Conservation (phyloP, 495 filamentous ascomycete species). For the Xylaria palmicola region DNA sequence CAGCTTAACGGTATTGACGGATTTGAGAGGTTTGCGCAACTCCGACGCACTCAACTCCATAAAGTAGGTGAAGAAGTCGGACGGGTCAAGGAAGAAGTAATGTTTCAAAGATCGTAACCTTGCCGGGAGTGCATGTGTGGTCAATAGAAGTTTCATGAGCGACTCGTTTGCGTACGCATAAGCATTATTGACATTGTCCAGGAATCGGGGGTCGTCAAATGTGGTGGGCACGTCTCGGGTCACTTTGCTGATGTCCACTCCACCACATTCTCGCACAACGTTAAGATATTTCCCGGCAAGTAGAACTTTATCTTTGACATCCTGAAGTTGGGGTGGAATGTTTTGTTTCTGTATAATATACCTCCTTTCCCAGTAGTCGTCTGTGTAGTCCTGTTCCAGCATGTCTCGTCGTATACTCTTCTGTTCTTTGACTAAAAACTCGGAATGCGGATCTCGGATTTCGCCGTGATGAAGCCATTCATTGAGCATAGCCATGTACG, state of each 20-base stretch:
- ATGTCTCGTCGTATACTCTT: conserved; percentile 90
- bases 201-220: conserved; percentile 84
- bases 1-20: conserved; percentile 86
- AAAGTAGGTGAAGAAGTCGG: conserved; percentile 97
- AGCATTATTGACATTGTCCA: conserved; percentile 92
- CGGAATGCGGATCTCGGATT: conserved; percentile 89
- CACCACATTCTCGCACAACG: conserved; percentile 94
- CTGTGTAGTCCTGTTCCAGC: conserved; percentile 93
- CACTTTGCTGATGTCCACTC: conserved; percentile 88
- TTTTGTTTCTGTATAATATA: conserved; percentile 91
- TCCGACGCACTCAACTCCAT: conserved; percentile 86
- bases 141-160: conserved; percentile 85
- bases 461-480: conserved; percentile 97
- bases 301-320: conserved; percentile 88
- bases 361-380: conserved; percentile 98
- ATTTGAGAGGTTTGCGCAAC: conserved; percentile 79
- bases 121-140: conserved; percentile 85
- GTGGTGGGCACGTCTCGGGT: conserved; percentile 85
- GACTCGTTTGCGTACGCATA: conserved; percentile 96
- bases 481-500: conserved; percentile 97
- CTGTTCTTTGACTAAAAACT: conserved; percentile 94
- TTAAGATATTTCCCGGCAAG: conserved; percentile 97
- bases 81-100: conserved; percentile 97
- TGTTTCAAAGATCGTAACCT: conserved; percentile 89
- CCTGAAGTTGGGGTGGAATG: conserved; percentile 88